Evolutionary conservation across 2,329 filamentous ascomycete species (phyloP).

Genomic region (Colletotrichum truncatum): DNA sequence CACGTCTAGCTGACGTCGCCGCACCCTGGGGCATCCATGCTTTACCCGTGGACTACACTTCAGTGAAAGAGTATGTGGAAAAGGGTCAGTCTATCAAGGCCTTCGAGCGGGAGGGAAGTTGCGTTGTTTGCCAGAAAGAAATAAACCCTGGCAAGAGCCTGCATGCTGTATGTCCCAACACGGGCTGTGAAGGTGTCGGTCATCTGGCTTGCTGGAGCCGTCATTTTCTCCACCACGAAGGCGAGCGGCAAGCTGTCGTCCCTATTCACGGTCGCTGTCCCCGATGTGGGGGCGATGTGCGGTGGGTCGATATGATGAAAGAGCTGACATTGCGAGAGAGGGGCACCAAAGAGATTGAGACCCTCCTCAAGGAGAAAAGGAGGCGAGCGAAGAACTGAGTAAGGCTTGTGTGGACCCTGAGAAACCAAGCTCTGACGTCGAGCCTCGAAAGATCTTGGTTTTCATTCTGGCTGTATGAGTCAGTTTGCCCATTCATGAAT

Average conservation of each 20-base stretch:
- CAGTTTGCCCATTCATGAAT: background rate
- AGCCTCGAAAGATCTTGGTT: background rate
- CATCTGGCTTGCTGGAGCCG: constrained; percentile 69
- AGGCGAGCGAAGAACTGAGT: constrained; percentile 34
- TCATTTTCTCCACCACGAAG: constrained; percentile 54
- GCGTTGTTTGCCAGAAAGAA: constrained; percentile 59
- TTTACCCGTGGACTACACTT: constrained; percentile 63
- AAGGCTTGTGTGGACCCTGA: background rate
- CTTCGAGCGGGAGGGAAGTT: constrained; percentile 65
- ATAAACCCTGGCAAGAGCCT: constrained; percentile 60
- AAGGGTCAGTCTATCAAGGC: constrained; percentile 64
- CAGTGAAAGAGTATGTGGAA: constrained; percentile 61
- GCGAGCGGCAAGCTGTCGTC: constrained; percentile 58
- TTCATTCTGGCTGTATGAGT: background rate
- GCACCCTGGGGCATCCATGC: constrained; percentile 59
- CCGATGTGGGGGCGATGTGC: constrained; percentile 66
- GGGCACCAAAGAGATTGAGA: constrained; percentile 75
- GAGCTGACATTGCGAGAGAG: constrained; percentile 80
- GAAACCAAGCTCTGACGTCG: background rate
- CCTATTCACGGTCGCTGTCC: constrained; percentile 79
- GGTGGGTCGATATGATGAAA: constrained; percentile 83
- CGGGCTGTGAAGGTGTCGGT: constrained; percentile 63
- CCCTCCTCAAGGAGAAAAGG: constrained; percentile 60
- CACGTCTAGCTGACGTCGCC: constrained; percentile 6
- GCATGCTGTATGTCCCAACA: constrained; percentile 65